Evolutionary conservation across 345 rosid species (phyloP).

Genomic region (Raphanus raphanistrum): DNA sequence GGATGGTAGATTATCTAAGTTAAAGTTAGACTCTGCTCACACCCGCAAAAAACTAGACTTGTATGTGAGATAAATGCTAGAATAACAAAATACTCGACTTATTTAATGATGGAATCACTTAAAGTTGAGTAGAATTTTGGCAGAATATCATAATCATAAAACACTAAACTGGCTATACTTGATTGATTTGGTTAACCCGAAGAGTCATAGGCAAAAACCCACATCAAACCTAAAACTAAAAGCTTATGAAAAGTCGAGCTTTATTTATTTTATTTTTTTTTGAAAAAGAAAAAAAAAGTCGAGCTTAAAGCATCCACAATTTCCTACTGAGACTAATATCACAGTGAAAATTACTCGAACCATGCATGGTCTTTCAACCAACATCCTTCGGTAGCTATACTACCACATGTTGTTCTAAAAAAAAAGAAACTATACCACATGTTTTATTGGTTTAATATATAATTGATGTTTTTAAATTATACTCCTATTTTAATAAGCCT

Average conservation of each 20-base stretch:
- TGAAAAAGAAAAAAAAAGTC: too few relatives aligned
- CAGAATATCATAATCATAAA: neutral
- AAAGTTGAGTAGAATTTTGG: neutral
- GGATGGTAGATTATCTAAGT: neutral
- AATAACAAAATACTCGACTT: neutral
- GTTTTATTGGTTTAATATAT: too few relatives aligned
- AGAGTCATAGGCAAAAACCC: neutral
- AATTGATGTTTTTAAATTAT: too few relatives aligned
- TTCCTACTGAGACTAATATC: too few relatives aligned
- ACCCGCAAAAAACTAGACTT: neutral
- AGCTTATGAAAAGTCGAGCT: neutral
- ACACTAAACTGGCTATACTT: neutral
- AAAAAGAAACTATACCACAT: too few relatives aligned
- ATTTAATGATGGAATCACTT: neutral
- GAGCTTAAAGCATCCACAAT: neutral
- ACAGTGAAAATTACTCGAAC: too few relatives aligned
- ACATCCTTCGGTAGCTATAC: too few relatives aligned
- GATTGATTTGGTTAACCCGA: neutral
- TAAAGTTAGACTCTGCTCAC: neutral
- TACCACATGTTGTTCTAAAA: too few relatives aligned
- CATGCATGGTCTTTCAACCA: too few relatives aligned
- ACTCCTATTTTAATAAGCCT: too few relatives aligned
- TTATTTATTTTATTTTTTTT: neutral
- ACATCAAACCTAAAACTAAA: neutral
- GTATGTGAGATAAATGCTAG: neutral